Percentiles rank a stretch among this genome's conserved stretches.
phyloP scores from a whole-genome alignment of 1,284 basidiomycete species.

The Pseudozyma sp. region DNA sequence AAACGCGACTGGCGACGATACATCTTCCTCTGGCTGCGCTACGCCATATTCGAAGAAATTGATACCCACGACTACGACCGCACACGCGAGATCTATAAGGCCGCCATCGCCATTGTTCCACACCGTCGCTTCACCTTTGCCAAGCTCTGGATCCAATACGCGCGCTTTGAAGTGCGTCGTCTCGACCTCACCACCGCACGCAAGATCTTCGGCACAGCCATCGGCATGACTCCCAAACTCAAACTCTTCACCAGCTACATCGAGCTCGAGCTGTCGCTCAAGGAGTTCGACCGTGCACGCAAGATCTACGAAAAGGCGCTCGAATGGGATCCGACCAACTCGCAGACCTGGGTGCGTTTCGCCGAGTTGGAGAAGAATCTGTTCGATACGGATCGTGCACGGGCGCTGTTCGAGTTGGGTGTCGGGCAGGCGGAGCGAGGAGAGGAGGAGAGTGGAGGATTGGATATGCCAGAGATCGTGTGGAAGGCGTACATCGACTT shows the following conservation, averaged over 20 bases:
- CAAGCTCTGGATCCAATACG: slow-evolving; percentile 81
- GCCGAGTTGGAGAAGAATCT: slow-evolving; percentile 93
- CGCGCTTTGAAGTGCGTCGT: slow-evolving; percentile 89
- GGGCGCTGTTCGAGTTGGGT: slow-evolving; percentile 95
- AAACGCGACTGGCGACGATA: slow-evolving; percentile 85
- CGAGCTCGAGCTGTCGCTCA: slow-evolving; percentile 64
- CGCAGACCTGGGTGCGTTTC: slow-evolving; percentile 86
- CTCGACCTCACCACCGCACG: slow-evolving; percentile 85
- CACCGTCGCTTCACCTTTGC: slow-evolving; percentile 98
- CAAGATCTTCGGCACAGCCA: slow-evolving; percentile 87
- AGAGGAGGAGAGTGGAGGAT: slow-evolving; percentile 71
- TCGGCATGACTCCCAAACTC: slow-evolving; percentile 96
- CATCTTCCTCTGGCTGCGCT: slow-evolving; percentile 95
- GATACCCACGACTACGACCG: slow-evolving; percentile 90
- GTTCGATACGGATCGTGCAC: slow-evolving; percentile 89
- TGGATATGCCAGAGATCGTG: slow-evolving; percentile 97
- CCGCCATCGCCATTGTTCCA: slow-evolving; percentile 86
- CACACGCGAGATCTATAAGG: slow-evolving; percentile 90
- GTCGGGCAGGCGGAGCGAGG: slow-evolving; percentile 76
- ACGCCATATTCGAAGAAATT: slow-evolving; percentile 96
- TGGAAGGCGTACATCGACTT: slow-evolving; percentile 90
- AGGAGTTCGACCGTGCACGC: slow-evolving; percentile 92
- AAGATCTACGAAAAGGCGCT: slow-evolving; percentile 91
- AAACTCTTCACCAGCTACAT: slow-evolving; percentile 68
- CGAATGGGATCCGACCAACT: slow-evolving; percentile 69